Evolutionary conservation across 2,329 filamentous ascomycete genomes (phyloP).

Genomic region (Simplicillium sp.): DNA sequence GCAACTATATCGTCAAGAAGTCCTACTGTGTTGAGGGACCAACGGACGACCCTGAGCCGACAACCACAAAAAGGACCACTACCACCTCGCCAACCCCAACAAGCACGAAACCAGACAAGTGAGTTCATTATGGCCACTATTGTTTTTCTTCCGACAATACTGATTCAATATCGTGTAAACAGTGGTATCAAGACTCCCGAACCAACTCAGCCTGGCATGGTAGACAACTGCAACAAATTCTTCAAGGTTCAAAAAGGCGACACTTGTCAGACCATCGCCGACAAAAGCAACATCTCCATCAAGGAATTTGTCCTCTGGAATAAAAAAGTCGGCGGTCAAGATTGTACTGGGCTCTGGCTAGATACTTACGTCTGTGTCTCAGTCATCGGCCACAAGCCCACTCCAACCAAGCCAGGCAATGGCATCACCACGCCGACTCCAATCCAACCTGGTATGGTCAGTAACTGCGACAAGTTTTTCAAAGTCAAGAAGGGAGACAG

Average conservation of each 20-base stretch:
- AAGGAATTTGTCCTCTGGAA: conserved; percentile 6
- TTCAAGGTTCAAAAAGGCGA: conserved; percentile 5
- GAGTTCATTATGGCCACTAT: neutral
- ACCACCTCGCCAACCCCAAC: neutral
- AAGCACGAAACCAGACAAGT: neutral
- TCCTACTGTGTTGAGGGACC: conserved; percentile 2
- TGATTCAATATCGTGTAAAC: neutral
- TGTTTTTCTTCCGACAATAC: neutral
- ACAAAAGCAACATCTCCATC: neutral
- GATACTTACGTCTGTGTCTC: conserved; percentile 6
- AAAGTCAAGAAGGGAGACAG: conserved; percentile 3
- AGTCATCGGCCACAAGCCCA: neutral
- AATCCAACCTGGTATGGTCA: conserved; percentile 5
- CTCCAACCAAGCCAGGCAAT: neutral
- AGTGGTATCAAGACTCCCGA: conserved; percentile 4
- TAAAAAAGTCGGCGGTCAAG: neutral
- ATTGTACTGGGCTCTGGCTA: conserved; percentile 6
- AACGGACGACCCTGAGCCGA: neutral
- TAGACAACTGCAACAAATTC: conserved; percentile 6
- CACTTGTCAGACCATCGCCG: conserved; percentile 2
- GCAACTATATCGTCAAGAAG: neutral
- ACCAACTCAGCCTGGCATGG: conserved; percentile 8
- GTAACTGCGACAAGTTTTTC: conserved; percentile 7
- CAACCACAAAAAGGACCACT: conserved; percentile 1
- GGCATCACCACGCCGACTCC: neutral